These are phyloP conservation scores for Fonsecaea monophora DNA, from an alignment of 2,329 filamentous ascomycete species.

Conservation along the genomic window DNA sequence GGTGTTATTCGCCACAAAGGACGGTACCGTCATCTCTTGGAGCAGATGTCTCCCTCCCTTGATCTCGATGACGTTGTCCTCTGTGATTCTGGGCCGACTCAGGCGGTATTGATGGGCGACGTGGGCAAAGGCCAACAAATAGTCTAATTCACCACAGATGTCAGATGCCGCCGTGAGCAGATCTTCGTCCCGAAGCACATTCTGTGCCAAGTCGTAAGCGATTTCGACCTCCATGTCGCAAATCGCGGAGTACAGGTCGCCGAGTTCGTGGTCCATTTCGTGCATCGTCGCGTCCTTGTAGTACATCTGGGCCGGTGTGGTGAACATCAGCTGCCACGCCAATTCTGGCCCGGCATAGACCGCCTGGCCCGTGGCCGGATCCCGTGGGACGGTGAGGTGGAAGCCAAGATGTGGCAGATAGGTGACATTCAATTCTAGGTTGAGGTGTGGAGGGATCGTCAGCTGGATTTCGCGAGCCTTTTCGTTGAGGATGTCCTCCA, in stretches of 20 bases:
- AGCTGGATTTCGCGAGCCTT: constrained; percentile 69
- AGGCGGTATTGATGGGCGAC: constrained; percentile 79
- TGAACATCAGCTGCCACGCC: constrained; percentile 79
- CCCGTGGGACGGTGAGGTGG: constrained; percentile 73
- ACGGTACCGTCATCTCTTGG: constrained; percentile 80
- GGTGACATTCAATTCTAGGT: constrained; percentile 73
- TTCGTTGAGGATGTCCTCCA: constrained; percentile 74
- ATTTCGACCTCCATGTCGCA: constrained; percentile 91
- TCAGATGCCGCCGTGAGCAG: constrained; percentile 74
- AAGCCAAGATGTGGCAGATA: constrained; percentile 94
- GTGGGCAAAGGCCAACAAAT: constrained; percentile 77
- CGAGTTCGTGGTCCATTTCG: constrained; percentile 79
- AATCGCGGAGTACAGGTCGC: constrained; percentile 84
- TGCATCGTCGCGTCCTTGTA: constrained; percentile 86
- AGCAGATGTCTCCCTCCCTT: constrained; percentile 80
- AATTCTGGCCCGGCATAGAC: constrained; percentile 70
- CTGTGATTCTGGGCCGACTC: constrained; percentile 71
- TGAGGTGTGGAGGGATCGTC: constrained; percentile 64
- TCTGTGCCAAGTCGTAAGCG: constrained; percentile 75
- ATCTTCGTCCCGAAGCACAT: constrained; percentile 72
- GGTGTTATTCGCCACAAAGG: constrained; percentile 84
- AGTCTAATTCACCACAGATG: constrained; percentile 83
- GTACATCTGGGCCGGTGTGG: constrained; percentile 73
- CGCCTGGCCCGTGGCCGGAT: constrained; percentile 64
- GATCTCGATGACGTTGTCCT: constrained; percentile 74